Conservation (phyloP, 805 yeast species). For the Saccharomyces jurei region DNA sequence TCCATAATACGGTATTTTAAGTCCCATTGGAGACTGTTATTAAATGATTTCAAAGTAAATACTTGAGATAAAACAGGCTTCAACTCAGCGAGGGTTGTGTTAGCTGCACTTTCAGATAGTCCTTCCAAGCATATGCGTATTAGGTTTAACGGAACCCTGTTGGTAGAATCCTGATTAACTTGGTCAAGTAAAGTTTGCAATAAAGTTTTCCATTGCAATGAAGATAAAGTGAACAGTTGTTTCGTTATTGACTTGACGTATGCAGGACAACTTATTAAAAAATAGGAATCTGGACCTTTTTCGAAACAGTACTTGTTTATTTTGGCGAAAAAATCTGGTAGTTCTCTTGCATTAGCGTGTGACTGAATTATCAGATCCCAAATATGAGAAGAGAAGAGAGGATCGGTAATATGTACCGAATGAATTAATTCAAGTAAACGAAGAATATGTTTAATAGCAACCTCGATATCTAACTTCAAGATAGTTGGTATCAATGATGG, state of each 20-base stretch:
- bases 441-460: constrained; percentile 42
- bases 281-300: not conserved
- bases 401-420: not conserved
- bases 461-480: constrained; percentile 47
- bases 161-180: constrained; percentile 4
- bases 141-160: constrained; percentile 12
- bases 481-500: constrained; percentile 43
- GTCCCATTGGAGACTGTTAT: constrained; percentile 35
- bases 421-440: constrained; percentile 1
- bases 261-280: constrained; percentile 20
- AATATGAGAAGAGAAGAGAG: constrained; percentile 6
- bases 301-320: constrained; percentile 33
- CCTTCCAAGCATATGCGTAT: constrained; percentile 36
- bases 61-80: constrained; percentile 20
- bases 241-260: constrained; percentile 35
- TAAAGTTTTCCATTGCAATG: constrained; percentile 34
- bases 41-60: constrained; percentile 14
- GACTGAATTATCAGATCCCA: constrained; percentile 37
- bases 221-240: constrained; percentile 39
- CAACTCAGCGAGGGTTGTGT: constrained; percentile 19
- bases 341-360: constrained; percentile 51
- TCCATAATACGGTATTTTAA: constrained; percentile 41
- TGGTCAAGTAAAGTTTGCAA: constrained; percentile 16
- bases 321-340: constrained; percentile 38
- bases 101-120: constrained; percentile 28